phyloP scores from a whole-genome alignment of 805 yeast species.

The Pichia californica region DNA sequence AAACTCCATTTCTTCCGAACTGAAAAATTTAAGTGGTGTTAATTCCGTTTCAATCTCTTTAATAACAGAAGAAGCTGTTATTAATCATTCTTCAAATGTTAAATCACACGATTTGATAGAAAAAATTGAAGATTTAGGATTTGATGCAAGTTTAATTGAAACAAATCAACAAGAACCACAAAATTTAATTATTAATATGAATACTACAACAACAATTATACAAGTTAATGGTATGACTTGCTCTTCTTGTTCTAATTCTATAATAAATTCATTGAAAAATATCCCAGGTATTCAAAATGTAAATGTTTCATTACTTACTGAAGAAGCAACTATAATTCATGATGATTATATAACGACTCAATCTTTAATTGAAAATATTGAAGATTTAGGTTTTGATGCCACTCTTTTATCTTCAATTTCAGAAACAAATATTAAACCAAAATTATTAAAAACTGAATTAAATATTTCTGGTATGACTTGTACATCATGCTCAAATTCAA shows the following conservation, averaged over 20 bases:
- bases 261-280: slow-evolving; percentile 32
- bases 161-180: too few species aligned
- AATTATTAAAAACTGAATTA: slow-evolving; percentile 10
- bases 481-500: slow-evolving; percentile 57
- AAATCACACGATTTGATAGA: slow-evolving; percentile 30
- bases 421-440: not conserved
- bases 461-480: slow-evolving; percentile 71
- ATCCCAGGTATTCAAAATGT: slow-evolving; percentile 31
- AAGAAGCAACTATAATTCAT: slow-evolving; percentile 58
- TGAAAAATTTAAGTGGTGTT: slow-evolving; percentile 29
- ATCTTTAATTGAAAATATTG: slow-evolving; percentile 48
- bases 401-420: slow-evolving; percentile 10
- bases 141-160: slow-evolving; percentile 30
- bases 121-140: slow-evolving; percentile 41
- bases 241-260: slow-evolving; percentile 70
- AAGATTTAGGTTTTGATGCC: slow-evolving; percentile 65
- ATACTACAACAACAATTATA: slow-evolving; percentile 13
- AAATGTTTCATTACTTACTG: slow-evolving; percentile 69
- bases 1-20: slow-evolving; percentile 44
- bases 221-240: slow-evolving; percentile 82
- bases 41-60: slow-evolving; percentile 51
- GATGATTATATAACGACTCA: slow-evolving; percentile 25
- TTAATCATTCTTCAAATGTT: slow-evolving; percentile 37
- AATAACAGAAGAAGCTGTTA: slow-evolving; percentile 61
- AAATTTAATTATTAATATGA: not conserved